Conservation (phyloP, 768 basidiomycete genomes). For the Daedaleopsis sinensis region DNA sequence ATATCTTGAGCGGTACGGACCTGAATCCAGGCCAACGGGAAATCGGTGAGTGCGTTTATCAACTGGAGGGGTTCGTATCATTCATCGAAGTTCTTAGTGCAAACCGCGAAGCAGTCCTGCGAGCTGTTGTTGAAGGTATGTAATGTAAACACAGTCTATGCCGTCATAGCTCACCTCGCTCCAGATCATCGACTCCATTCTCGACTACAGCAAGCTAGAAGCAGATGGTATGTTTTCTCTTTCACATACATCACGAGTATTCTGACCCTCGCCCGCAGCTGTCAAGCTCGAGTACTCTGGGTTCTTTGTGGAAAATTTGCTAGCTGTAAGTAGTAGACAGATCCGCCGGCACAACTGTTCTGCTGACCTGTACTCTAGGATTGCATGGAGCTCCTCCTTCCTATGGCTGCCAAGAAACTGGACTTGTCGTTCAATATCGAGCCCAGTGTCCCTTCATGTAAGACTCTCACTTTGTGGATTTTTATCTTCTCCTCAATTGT, state of each 20-base stretch:
- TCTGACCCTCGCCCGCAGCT: slow-evolving; percentile 39
- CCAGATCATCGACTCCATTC: slow-evolving; percentile 77
- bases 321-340: slow-evolving; percentile 50
- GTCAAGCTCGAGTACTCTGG: slow-evolving; percentile 70
- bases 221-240: slow-evolving; percentile 54
- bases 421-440: slow-evolving; percentile 76
- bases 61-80: neutral
- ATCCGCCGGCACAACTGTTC: too few species aligned
- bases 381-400: slow-evolving; percentile 75
- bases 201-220: slow-evolving; percentile 81
- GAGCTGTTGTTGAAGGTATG: slow-evolving; percentile 69
- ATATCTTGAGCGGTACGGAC: slow-evolving; percentile 73
- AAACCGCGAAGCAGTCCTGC: slow-evolving; percentile 80
- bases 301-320: slow-evolving; percentile 69
- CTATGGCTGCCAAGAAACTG: slow-evolving; percentile 75
- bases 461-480: slow-evolving; percentile 20
- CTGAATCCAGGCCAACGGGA: slow-evolving; percentile 70
- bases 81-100: slow-evolving; percentile 43
- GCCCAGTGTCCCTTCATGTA: slow-evolving; percentile 65
- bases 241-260: neutral
- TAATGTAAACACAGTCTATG: too few species aligned
- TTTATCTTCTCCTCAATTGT: neutral
- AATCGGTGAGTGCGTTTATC: slow-evolving; percentile 47
- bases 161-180: neutral
- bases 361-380: slow-evolving; percentile 44